Evolutionary conservation across 306 rosid genomes (phyloP), one percentile per base, ranked within the genome.

Genomic region (Gynostemma pentaphyllum): DNA sequence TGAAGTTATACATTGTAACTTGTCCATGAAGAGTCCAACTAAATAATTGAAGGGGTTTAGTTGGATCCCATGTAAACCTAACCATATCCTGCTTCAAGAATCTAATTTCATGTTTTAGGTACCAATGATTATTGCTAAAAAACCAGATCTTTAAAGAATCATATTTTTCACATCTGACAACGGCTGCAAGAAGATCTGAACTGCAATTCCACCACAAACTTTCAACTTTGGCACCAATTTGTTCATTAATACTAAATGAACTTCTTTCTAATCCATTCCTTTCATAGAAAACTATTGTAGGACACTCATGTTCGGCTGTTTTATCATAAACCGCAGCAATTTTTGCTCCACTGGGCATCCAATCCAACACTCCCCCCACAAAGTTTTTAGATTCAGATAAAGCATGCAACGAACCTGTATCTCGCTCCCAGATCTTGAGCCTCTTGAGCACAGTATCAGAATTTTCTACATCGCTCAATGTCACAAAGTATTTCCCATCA

Each of bases 311-410:
- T 57, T 73, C 90, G 55, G 69, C 70, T 73, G 76, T 82, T 54
- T 76, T 62, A 28, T 82, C 90, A 81, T 78, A 86, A 67, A 84
- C 90, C 57, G 87, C 81, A 1, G 95, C 96, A 81, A 92, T 72
- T 81, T 92, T 92, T 14, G 90, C 99, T 71, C 99, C 99, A 76
- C 90, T 79, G 10, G 99, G 95, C 96, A 92, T 86, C 99, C 99
- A 92, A 40, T 92, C 99, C 74, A 92, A 70, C 75, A 78, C 77
- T 23, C 84, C 39, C 47, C 85, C 88, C 72, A 75, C 67, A 63
- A 92, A 92, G n/a, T 47, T 52, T 76, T 79, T 82, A 45, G 78
- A 75, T 23, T 86, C 94, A 1, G 99, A 86, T 61, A 82, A 83
- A 76, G 96, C 82, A 70, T 77, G 87, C 69, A 88, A 53, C 1